Evolutionary conservation across 352 stramenopile genomes (phyloP).

Genomic region (Globisporangium carolinianum): DNA sequence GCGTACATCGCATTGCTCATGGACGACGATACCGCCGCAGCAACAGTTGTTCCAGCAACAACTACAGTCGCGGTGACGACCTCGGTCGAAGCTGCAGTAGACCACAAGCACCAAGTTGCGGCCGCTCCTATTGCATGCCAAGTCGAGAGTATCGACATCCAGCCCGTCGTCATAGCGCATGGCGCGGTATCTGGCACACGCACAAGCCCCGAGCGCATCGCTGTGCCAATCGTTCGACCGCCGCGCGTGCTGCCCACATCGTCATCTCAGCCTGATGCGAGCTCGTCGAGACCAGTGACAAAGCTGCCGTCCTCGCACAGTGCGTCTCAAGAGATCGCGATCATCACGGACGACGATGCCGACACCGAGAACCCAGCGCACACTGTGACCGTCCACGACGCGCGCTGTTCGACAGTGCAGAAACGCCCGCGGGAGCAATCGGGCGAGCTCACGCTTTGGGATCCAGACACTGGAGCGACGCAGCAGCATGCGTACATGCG

Average conservation of each 20-base stretch:
- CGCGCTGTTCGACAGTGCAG: constrained; percentile 1
- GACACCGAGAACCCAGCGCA: neutral
- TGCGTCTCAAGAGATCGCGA: neutral
- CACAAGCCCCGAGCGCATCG: neutral
- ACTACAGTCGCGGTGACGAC: neutral
- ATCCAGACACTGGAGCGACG: neutral
- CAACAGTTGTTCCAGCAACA: constrained; percentile 1
- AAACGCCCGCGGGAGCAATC: constrained; percentile 1
- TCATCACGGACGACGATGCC: constrained; percentile 4
- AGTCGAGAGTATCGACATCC: constrained; percentile 7
- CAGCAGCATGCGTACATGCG: constrained; percentile 25
- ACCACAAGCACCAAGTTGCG: neutral
- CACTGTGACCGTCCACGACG: neutral
- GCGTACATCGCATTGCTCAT: constrained; percentile 35
- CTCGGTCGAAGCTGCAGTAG: too few species aligned
- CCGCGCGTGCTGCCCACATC: neutral
- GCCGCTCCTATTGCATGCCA: neutral
- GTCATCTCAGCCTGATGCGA: neutral
- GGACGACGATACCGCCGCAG: constrained; percentile 13
- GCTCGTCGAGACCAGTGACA: neutral
- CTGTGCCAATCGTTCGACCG: neutral
- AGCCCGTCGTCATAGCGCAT: neutral
- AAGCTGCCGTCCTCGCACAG: neutral
- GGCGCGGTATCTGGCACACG: neutral
- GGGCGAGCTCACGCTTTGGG: neutral